A percentile compares a stretch with the other conserved stretches of the same genome.
Conservation (phyloP, 768 basidiomycete species). For the Hygrophoropsis aurantiaca region DNA sequence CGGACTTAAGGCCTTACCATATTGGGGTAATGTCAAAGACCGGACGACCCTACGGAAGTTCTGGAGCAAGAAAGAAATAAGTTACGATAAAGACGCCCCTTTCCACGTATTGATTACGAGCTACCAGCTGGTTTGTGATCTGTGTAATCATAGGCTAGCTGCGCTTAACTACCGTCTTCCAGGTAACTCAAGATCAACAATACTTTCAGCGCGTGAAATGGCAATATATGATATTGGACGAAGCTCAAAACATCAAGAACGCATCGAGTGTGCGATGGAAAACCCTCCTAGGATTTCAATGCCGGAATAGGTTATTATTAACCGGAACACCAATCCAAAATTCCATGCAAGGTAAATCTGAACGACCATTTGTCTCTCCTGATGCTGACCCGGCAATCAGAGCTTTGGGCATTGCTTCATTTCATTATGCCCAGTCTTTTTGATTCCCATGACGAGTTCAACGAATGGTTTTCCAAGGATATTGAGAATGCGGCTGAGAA, state of each 20-base stretch:
- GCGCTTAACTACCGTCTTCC: slow-evolving; percentile 8
- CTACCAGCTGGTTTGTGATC: slow-evolving; percentile 78
- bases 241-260: slow-evolving; percentile 99
- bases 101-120: slow-evolving; percentile 97
- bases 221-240: slow-evolving; percentile 99
- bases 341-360: slow-evolving; percentile 90
- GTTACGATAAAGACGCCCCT: slow-evolving; percentile 91
- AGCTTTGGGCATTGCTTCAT: slow-evolving; percentile 96
- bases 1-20: slow-evolving; percentile 88
- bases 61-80: slow-evolving; percentile 97
- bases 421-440: slow-evolving; percentile 99
- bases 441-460: slow-evolving; percentile 99
- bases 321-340: slow-evolving; percentile 99
- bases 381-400: slow-evolving; percentile 39
- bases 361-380: neutral
- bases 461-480: slow-evolving; percentile 99
- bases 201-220: slow-evolving; percentile 98
- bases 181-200: slow-evolving; percentile 96
- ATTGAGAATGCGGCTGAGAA: slow-evolving; percentile 95
- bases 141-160: neutral
- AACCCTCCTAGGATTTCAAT: slow-evolving; percentile 92
- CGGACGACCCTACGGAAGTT: slow-evolving; percentile 92
- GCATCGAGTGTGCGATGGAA: slow-evolving; percentile 97
- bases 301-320: slow-evolving; percentile 89
- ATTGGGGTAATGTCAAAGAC: slow-evolving; percentile 98